phyloP scores from a whole-genome alignment of 768 basidiomycete species.

The Pulveroboletus frians region DNA sequence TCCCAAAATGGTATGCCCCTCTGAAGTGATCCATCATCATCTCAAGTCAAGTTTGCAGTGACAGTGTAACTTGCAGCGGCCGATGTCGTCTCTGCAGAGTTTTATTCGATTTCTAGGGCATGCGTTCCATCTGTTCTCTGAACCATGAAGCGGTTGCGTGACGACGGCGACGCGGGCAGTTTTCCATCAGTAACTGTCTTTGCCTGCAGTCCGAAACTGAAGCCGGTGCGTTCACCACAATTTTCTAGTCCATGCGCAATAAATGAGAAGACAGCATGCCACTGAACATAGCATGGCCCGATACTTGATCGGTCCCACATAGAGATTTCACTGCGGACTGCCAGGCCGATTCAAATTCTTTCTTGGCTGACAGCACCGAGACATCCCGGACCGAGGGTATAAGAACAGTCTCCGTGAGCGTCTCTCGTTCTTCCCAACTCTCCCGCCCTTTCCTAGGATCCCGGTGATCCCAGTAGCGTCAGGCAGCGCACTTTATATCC shows the following conservation, averaged over 20 bases:
- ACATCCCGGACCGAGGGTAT: conserved; percentile 17
- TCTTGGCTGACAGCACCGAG: conserved; percentile 16
- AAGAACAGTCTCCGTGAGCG: conserved; percentile 12
- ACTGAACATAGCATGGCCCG: background rate
- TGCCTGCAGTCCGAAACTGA: background rate
- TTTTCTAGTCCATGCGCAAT: background rate
- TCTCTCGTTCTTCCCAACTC: conserved; percentile 31
- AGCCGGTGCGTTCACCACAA: background rate
- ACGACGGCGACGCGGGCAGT: background rate
- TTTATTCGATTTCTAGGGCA: background rate
- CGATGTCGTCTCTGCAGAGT: background rate
- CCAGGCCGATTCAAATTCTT: conserved; percentile 8
- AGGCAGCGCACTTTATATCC: conserved; percentile 14
- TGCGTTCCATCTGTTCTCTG: background rate
- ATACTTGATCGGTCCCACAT: background rate
- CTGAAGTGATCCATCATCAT: background rate
- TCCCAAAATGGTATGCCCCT: conserved; percentile 6
- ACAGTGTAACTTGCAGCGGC: background rate
- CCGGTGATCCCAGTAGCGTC: conserved; percentile 44
- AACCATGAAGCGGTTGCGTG: background rate
- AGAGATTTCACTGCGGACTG: conserved; percentile 8
- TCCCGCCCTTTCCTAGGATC: conserved; percentile 40
- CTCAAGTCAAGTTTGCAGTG: background rate
- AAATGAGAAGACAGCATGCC: background rate
- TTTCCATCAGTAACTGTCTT: background rate